Percentiles rank a stretch among this genome's conserved stretches.
phyloP scores from a whole-genome alignment of 805 yeast species.

The Pichia eremophila region DNA sequence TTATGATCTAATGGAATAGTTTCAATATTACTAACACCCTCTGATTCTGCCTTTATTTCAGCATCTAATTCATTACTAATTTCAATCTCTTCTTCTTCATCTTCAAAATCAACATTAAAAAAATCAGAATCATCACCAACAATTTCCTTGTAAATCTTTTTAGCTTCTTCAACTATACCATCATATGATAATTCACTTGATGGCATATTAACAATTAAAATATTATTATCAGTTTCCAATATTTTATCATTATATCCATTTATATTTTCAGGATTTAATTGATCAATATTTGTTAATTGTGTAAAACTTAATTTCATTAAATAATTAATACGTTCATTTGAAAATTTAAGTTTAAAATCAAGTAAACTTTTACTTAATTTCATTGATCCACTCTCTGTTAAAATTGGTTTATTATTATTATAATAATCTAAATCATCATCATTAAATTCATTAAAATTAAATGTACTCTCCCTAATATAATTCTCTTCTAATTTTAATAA shows the following conservation, averaged over 20 bases:
- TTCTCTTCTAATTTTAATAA: constrained; percentile 70
- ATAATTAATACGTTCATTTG: constrained; percentile 47
- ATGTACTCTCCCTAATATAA: constrained; percentile 68
- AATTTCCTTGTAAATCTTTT: constrained; percentile 59
- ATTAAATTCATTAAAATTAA: constrained; percentile 33
- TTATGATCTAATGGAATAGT: constrained; percentile 5
- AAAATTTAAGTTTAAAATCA: constrained; percentile 62
- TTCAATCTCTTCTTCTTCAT: constrained; percentile 56
- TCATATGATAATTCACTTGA: constrained; percentile 85
- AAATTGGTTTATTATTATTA: constrained; percentile 7
- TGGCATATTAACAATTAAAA: constrained; percentile 52
- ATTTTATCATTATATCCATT: constrained; percentile 20
- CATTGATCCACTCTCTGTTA: constrained; percentile 38
- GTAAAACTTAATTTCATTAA: constrained; percentile 53
- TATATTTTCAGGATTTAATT: constrained; percentile 23
- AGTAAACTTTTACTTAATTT: constrained; percentile 79
- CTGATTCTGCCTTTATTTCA: not conserved
- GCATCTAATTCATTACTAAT: constrained; percentile 6
- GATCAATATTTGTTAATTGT: constrained; percentile 41
- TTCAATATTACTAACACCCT: constrained; percentile 13
- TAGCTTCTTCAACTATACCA: constrained; percentile 79
- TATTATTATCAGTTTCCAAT: constrained; percentile 26
- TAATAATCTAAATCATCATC: constrained; percentile 41
- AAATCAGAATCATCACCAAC: constrained; percentile 95
- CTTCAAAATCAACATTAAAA: constrained; percentile 93